phyloP scores from a whole-genome alignment of 2,329 filamentous ascomycete genomes.

The Teratosphaeriaceae sp. region DNA sequence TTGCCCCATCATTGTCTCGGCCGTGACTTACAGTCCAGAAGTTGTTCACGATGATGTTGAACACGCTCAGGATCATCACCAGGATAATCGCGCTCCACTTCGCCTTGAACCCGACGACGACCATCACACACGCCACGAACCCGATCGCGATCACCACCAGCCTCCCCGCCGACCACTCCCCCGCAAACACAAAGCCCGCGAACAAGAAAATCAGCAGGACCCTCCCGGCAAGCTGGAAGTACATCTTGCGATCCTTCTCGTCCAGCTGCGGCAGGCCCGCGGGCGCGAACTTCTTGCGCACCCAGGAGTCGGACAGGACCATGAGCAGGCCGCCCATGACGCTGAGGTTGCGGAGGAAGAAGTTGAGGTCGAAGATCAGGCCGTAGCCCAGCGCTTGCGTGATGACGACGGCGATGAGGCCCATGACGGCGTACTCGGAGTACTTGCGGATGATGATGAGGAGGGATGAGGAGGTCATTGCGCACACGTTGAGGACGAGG shows the following conservation, averaged over 20 bases:
- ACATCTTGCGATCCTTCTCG: slow-evolving; percentile 99
- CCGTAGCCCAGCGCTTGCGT: slow-evolving; percentile 95
- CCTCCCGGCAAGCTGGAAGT: slow-evolving; percentile 95
- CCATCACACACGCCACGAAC: slow-evolving; percentile 92
- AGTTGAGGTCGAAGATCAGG: slow-evolving; percentile 98
- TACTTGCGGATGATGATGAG: slow-evolving; percentile 89
- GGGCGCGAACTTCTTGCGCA: slow-evolving; percentile 94
- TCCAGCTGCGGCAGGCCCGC: slow-evolving; percentile 89
- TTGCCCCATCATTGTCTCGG: too few relatives aligned
- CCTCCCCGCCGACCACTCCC: slow-evolving; percentile 85
- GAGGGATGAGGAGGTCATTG: slow-evolving; percentile 74
- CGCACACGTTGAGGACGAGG: slow-evolving; percentile 80
- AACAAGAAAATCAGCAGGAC: slow-evolving; percentile 97
- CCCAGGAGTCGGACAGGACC: slow-evolving; percentile 97
- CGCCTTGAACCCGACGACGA: slow-evolving; percentile 98
- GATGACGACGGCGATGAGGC: slow-evolving; percentile 84
- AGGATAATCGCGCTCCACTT: slow-evolving; percentile 97
- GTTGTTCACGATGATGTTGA: slow-evolving; percentile 98
- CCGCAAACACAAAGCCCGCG: slow-evolving; percentile 91
- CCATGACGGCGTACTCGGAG: slow-evolving; percentile 86
- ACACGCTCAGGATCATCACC: slow-evolving; percentile 89
- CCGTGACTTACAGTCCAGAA: slow-evolving; percentile 91
- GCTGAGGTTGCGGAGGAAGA: slow-evolving; percentile 97
- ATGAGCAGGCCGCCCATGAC: slow-evolving; percentile 96
- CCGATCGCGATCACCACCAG: slow-evolving; percentile 78